Base-by-base conservation (phyloP, 768 basidiomycete genomes). In the Pleurotus pulmonarius region DNA sequence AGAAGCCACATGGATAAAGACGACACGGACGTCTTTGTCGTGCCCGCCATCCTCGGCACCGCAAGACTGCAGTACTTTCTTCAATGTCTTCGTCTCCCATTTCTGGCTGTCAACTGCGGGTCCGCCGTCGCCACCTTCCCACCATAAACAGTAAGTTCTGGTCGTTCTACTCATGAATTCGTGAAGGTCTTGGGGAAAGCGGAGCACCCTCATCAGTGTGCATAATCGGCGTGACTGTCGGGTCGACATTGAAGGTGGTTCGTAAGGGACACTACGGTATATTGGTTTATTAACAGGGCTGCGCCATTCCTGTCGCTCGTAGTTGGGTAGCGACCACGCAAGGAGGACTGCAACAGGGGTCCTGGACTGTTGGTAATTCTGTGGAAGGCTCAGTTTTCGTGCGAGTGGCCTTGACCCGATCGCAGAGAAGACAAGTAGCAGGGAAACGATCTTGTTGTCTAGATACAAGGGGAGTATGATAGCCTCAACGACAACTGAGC, bases 1-100 rank as follows among this genome's bases (percentile, higher is more conserved):
- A 2, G 85, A 76, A 16, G 81, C 80, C 13, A 83, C 77, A 64
- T 90, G 86, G 20, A 89, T 75, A 58, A 90, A 91, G n/a, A 90
- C 64, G 20, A 83, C 69, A 9, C 82, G 67, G 20, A 73, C 70
- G 47, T 78, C 75, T 20, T 67, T 66, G 40, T 75, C 73, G 58
- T 67, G 57, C 9, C 73, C 70, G 15, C 70, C 74, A 56, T 70
- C 58, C 44, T 65, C 66, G 11, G 81, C 80, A 20, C 70, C 65
- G 56, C 73, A 79, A 51, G 74, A 70, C 25, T 74, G 67, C 55
- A 88, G 63, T 16, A 87, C 68, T 1, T 63, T 61, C 11, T 69
- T 63, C 9, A 88, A 75, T 25, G 74, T 58, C 4, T 51, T 20
- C 7, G 78, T 79, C 59, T 86, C 84, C 45, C 76, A 49, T 15